phyloP scores from a whole-genome alignment of 371 early-diverging fungal species.

The Lichtheimia ornata region DNA sequence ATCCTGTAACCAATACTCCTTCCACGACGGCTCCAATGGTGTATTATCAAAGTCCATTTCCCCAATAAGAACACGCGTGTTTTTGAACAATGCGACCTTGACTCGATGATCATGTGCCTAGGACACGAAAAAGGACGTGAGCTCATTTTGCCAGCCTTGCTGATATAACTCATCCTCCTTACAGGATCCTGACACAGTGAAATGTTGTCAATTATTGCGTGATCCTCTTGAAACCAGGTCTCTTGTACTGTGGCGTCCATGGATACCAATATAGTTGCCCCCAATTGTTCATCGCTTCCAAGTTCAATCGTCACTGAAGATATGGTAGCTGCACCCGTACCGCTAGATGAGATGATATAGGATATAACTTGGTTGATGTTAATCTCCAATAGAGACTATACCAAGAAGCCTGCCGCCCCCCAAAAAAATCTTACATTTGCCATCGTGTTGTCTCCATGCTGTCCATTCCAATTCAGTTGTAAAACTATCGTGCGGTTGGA shows the following conservation, averaged over 20 bases:
- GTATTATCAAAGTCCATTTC: background rate
- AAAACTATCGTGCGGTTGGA: background rate
- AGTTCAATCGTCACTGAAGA: no score
- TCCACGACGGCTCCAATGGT: no score
- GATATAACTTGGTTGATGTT: no score
- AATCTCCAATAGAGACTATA: no score
- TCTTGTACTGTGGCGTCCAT: background rate
- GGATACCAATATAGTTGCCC: background rate
- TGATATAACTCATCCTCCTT: no score
- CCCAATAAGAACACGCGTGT: background rate
- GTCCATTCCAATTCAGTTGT: background rate
- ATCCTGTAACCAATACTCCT: background rate
- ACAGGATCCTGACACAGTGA: background rate
- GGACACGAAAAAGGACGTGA: no score
- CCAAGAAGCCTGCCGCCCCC: no score
- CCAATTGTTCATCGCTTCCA: background rate
- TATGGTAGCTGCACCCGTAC: no score
- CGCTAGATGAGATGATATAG: no score
- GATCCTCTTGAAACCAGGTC: background rate
- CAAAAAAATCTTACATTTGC: background rate
- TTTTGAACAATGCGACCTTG: slow-evolving; percentile 4
- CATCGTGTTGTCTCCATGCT: background rate
- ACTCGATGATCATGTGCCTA: background rate
- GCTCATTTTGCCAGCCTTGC: no score
- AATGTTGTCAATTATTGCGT: background rate